phyloP scores from a whole-genome alignment of 257 asterid genomes.

The Orobanche coerulescens region DNA sequence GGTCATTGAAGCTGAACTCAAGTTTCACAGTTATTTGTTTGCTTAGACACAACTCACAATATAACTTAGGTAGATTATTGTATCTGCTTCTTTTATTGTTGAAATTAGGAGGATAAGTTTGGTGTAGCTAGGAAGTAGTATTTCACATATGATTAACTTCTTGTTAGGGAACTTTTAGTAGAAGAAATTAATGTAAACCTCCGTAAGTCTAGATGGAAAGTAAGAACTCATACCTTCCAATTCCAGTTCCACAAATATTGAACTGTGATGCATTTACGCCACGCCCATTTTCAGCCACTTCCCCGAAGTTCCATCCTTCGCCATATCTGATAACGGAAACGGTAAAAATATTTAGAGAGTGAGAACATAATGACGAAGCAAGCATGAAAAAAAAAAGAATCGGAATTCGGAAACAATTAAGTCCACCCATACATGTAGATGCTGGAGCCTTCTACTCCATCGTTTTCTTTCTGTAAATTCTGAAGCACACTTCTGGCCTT shows the following conservation, averaged over 20 bases:
- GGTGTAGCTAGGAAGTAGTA: too few species aligned
- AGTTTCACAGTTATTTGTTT: neutral
- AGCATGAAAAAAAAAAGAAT: too few species aligned
- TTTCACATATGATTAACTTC: too few species aligned
- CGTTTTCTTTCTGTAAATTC: constrained; percentile 46
- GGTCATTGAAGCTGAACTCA: constrained; percentile 79
- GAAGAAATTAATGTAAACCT: too few species aligned
- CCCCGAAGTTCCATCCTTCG: constrained; percentile 99
- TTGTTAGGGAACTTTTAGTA: too few species aligned
- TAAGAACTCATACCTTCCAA: constrained; percentile 77
- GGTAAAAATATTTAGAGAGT: too few species aligned
- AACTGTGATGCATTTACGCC: constrained; percentile 88
- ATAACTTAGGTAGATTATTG: neutral
- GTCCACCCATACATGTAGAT: constrained; percentile 55
- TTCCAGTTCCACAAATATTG: constrained; percentile 74
- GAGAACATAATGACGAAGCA: too few species aligned
- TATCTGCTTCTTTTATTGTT: too few species aligned
- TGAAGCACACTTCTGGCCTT: constrained; percentile 67
- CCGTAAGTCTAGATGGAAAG: too few species aligned
- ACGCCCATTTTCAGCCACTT: constrained; percentile 83
- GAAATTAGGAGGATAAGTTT: too few species aligned
- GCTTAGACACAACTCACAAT: neutral
- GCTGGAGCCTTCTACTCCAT: constrained; percentile 75
- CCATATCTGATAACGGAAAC: constrained; percentile 67
- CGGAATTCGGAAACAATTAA: too few species aligned